Conservation (phyloP, 2,329 filamentous ascomycete species). For the Venturiaceae sp. region DNA sequence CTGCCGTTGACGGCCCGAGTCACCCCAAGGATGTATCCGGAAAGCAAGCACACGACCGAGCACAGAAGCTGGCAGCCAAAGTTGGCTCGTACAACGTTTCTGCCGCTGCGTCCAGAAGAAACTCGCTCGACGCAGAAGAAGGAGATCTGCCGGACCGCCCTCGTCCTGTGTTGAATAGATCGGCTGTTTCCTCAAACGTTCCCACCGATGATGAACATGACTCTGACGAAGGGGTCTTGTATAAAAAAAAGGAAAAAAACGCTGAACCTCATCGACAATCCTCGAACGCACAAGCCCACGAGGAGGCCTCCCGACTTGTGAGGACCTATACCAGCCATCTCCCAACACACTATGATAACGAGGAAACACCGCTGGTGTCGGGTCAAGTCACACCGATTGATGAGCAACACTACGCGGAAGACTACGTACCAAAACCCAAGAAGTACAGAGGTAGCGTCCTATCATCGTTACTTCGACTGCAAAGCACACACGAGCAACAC, state of each 20-base stretch:
- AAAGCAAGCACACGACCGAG: slow-evolving; percentile 3
- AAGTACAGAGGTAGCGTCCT: slow-evolving; percentile 67
- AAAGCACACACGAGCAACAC: slow-evolving; percentile 31
- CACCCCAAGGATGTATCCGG: neutral
- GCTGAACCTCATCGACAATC: neutral
- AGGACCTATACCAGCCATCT: neutral
- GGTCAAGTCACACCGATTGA: slow-evolving; percentile 38
- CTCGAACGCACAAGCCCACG: neutral
- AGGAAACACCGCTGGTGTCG: slow-evolving; percentile 22
- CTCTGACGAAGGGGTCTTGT: neutral
- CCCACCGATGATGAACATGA: neutral
- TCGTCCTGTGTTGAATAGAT: neutral
- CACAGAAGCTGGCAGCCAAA: slow-evolving; percentile 1
- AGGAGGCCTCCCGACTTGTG: slow-evolving; percentile 1
- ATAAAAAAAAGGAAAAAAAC: neutral
- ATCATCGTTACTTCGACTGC: slow-evolving; percentile 61
- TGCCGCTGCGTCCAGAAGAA: neutral
- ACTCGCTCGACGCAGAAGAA: neutral
- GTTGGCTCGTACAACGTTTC: slow-evolving; percentile 6
- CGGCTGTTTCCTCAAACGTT: neutral
- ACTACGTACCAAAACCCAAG: slow-evolving; percentile 56
- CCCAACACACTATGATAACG: neutral
- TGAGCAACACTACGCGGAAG: slow-evolving; percentile 42
- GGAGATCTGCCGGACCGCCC: neutral
- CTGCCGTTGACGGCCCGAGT: neutral